Evolutionary conservation across 306 rosid genomes (phyloP), one percentile per base, ranked within the genome.

Genomic region (barrel medic (Medicago truncatula)): DNA sequence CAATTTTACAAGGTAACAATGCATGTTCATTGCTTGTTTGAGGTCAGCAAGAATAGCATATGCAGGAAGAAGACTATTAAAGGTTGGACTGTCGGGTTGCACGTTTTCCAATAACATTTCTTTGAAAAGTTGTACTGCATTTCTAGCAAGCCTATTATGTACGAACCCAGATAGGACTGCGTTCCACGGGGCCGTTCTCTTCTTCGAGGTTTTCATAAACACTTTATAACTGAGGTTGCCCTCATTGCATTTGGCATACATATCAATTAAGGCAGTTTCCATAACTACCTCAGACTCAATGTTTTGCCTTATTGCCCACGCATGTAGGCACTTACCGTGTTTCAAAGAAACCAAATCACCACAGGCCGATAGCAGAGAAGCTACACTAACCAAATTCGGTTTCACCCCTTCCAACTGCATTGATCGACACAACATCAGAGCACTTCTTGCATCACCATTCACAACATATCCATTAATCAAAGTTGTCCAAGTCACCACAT

Each of bases 401-500:
- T 73, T 86, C 67, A 90, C 89, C 62, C 93, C 88, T 69, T 85
- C 89, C 21, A 17, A 13, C 80, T 85, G 92, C 98, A 94, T 91
- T 53, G 57, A 70, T 64, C 59, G 74, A 85, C 90, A 88, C 78
- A 91, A 84, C 65, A 70, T 78, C 81, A 94, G 71, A 41, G 95
- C 98, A 67, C 83, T 71, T 81, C 81, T 82, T 16, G 87, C 76
- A 80, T 94, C 91, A 39, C 88, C 88, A 57, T 89, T 85, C 75
- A 87, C 63, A 74, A 94, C 79, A 77, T 83, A 90, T 62, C 97
- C 97, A 71, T 84, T 88, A 46, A 91, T 87, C 92, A 94, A 82
- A 53, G 91, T 88, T 15, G 93, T 88, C 98, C 98, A 94, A 17
- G 95, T 85, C 80, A 94, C 89, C 62, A 91, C 98, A 68, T 94